Evolutionary conservation across 2,329 filamentous ascomycete genomes (phyloP).

Genomic region (Lecanicillium sp.): DNA sequence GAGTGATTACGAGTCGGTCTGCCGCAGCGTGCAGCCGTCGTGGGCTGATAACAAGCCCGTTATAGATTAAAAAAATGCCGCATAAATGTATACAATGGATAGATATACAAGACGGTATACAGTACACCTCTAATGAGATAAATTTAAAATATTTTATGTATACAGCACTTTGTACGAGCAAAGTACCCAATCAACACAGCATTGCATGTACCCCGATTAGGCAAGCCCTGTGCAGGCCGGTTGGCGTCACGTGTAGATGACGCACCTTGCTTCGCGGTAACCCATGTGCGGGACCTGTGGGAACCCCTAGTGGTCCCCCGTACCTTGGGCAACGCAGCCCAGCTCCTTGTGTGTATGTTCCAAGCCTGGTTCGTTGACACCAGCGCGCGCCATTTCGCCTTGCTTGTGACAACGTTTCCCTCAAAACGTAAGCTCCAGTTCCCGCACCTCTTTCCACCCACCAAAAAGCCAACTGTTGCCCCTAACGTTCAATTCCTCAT

Average conservation of each 20-base stretch:
- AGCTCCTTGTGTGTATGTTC: no score
- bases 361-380: no score
- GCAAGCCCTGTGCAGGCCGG: not conserved
- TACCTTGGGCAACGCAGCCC: slow-evolving; percentile 6
- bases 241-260: slow-evolving; percentile 7
- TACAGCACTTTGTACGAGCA: no score
- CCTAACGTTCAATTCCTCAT: slow-evolving; percentile 1
- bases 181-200: no score
- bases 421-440: not conserved
- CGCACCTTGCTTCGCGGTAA: not conserved
- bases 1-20: slow-evolving; percentile 68
- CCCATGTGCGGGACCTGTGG: not conserved
- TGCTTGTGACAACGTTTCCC: slow-evolving; percentile 21
- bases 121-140: no score
- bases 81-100: no score
- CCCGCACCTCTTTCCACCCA: slow-evolving; percentile 5
- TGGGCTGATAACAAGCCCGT: slow-evolving; percentile 54
- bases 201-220: no score
- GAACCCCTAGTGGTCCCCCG: slow-evolving; percentile 5
- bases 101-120: no score
- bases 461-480: slow-evolving; percentile 6
- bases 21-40: slow-evolving; percentile 53
- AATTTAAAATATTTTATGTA: no score
- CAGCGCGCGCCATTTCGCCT: slow-evolving; percentile 17
- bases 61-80: slow-evolving; percentile 38